Evolutionary conservation across 805 yeast species (phyloP), one percentile per base, ranked within the genome.

Genomic region (Yarrowia sp.): DNA sequence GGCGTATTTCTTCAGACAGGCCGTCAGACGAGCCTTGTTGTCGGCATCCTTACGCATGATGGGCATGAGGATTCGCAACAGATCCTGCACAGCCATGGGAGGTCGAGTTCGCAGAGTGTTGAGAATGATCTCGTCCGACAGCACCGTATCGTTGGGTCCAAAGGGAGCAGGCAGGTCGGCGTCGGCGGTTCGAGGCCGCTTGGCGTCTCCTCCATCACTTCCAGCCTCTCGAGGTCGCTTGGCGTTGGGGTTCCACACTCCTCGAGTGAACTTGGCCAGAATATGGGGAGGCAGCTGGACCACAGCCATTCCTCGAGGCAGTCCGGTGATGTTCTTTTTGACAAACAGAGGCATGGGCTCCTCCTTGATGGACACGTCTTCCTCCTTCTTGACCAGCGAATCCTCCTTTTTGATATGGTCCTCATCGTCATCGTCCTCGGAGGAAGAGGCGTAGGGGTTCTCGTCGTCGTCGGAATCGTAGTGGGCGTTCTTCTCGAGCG

Each of bases 401-500:
- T 59, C 65, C 10, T 59, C 52, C 48, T 67, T 65, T 11, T 63
- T 48, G 67, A 61, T 81, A 5, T 79, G 79, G 42, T 80, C 53
- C 1, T 49, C 83, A 2, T 77, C 79, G n/a, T 80, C 80, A 58
- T 80, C 82, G 15, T 83, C 84, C 46, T 81, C 82, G 55, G 85
- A 82, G 67, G 89, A 79, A 74, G 90, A 85, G 58, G 89, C 86
- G 26, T 89, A 81, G 75, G 92, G 92, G 48, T 97, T 97, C 76
- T 92, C 91, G 55, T 84, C 83, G 26, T 85, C 86, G 68, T 92
- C 95, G 67, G 89, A 86, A 73, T 92, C 98, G 73, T 94, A 92
- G 58, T 91, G 93, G 52, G 79, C 97, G 73, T 89, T 89, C 78
- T 91, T 88, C 77, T 94, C 98, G 40, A 94, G 87, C 73, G 92